phyloP scores from a whole-genome alignment of 2,329 filamentous ascomycete genomes.

The Scleromitrula shiraiana region DNA sequence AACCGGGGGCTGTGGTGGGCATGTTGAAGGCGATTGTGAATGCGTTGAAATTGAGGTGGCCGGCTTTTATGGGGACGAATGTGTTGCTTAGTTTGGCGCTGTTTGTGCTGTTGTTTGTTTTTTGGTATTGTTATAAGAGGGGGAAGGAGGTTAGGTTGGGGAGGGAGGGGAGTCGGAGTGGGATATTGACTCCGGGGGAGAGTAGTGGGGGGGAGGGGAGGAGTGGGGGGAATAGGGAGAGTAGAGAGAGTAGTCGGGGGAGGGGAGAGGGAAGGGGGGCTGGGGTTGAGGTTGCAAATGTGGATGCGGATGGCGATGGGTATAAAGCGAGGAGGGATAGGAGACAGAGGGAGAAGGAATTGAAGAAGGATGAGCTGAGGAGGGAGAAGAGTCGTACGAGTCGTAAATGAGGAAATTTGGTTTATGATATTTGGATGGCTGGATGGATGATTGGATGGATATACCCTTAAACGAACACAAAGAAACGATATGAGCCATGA shows the following conservation, averaged over 20 bases:
- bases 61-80: slow-evolving; percentile 84
- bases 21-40: slow-evolving; percentile 88
- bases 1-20: slow-evolving; percentile 76
- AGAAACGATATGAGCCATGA: too few species aligned
- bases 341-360: slow-evolving; percentile 3
- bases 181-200: neutral
- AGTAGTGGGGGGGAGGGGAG: slow-evolving; percentile 1
- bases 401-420: too few species aligned
- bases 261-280: neutral
- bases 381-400: neutral
- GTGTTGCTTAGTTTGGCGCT: slow-evolving; percentile 83
- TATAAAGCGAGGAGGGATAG: slow-evolving; percentile 9
- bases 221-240: neutral
- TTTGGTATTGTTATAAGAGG: slow-evolving; percentile 98
- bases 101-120: slow-evolving; percentile 76
- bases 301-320: neutral
- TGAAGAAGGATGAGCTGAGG: slow-evolving; percentile 1
- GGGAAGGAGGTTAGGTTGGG: slow-evolving; percentile 72
- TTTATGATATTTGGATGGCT: too few species aligned
- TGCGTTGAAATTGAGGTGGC: slow-evolving; percentile 79
- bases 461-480: too few species aligned
- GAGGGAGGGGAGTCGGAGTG: slow-evolving; percentile 23
- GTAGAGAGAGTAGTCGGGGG: neutral
- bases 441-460: neutral
- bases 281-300: too few species aligned